Evolutionary conservation across 345 rosid species (phyloP), one percentile per base, ranked within the genome.

Genomic region (Geranium rotundifolium): DNA sequence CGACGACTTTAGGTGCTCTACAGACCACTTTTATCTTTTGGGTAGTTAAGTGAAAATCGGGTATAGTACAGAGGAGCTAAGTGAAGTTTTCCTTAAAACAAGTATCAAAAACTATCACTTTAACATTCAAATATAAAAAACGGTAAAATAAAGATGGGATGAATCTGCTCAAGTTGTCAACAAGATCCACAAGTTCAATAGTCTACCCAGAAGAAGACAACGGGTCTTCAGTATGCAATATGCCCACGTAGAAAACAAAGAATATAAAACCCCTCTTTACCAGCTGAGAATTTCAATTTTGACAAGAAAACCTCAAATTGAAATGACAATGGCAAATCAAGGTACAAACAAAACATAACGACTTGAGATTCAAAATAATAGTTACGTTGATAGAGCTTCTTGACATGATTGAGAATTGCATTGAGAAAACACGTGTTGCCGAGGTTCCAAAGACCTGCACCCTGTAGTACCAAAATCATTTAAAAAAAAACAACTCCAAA

Each of bases 391-490:
- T 97, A 88, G 5, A 77, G 79, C 68, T 14, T 31, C 37, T 31
- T 17, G 1, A 57, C 66, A 67, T 77, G 83, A 31, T 74, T 65
- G 52, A 23, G 69, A 34, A 90, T 80, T 4, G 92, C 85, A 67
- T 95, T 95, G 30, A 95, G 61, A 63, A 85, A 95, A 76, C 99
- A 95, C 1, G 88, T 86, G 70, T 88, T 86, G n/a, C 97, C 99
- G 55, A 82, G 66, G 75, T 95, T 95, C 18, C 14, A 62, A 57
- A 95, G 82, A 46, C 96, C 99, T 31, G 89, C 89, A 20, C 96
- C 99, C 99, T 95, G n/a, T n/a, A n/a, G n/a, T n/a, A n/a, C n/a
- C n/a, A 71, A 67, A 71, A 60, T 2, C 37, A 31, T 2, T 2
- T 2, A 3, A 67, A 59, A 17, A 16, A 68, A 7, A 50, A 55